Conservation (phyloP, 2,329 filamentous ascomycete genomes). For the Stachybotrys echinatus region DNA sequence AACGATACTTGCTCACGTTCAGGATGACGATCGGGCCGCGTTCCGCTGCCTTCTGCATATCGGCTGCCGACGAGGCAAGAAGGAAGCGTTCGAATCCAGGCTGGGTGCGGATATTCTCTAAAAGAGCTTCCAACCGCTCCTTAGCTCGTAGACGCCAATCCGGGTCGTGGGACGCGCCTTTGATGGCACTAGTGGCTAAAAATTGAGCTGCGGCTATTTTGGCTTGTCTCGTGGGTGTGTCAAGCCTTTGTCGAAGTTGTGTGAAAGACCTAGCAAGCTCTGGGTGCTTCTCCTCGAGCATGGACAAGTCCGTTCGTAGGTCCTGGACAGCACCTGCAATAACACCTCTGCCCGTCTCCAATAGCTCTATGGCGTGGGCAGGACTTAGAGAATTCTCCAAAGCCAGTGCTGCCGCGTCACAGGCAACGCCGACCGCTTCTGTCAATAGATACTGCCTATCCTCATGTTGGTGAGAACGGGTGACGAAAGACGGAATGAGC, state of each 20-base stretch:
- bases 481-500: neutral
- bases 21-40: slow-evolving; percentile 21
- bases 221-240: neutral
- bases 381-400: neutral
- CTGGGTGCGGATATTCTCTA: slow-evolving; percentile 1
- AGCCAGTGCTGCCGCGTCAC: slow-evolving; percentile 1
- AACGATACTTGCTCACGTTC: slow-evolving; percentile 19
- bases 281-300: slow-evolving; percentile 1
- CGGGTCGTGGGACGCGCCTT: too few species aligned
- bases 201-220: neutral
- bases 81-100: slow-evolving; percentile 19
- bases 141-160: neutral
- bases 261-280: neutral
- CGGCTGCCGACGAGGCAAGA: slow-evolving; percentile 6
- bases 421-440: neutral
- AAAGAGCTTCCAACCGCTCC: neutral
- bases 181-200: too few species aligned
- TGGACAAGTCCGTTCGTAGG: neutral
- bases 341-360: slow-evolving; percentile 3
- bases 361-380: neutral
- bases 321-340: slow-evolving; percentile 1
- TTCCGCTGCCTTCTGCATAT: slow-evolving; percentile 14
- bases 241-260: neutral
- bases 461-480: neutral
- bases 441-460: neutral